Evolutionary conservation across 495 filamentous ascomycete species (phyloP).

Genomic region (Alectoria sarmentosa): DNA sequence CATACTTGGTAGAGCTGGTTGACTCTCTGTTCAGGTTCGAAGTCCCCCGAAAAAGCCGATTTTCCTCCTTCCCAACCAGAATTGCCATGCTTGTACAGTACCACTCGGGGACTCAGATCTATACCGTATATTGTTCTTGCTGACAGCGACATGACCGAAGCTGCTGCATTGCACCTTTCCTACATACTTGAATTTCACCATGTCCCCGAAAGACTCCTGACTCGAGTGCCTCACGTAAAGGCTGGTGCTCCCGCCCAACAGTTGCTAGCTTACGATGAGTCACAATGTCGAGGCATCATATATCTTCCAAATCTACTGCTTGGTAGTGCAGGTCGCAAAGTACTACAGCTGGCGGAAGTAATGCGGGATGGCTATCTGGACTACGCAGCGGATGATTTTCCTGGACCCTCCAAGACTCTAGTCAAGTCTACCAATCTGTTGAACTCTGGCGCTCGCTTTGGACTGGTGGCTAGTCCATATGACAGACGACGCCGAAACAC

Average conservation of each 20-base stretch:
- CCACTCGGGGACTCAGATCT: constrained; percentile 40
- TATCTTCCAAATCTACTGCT: constrained; percentile 33
- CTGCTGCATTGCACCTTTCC: constrained; percentile 38
- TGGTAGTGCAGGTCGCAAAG: constrained; percentile 30
- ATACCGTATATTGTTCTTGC: constrained; percentile 40
- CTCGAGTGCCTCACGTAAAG: constrained; percentile 34
- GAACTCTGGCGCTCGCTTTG: constrained; percentile 5
- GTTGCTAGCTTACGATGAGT: constrained; percentile 26
- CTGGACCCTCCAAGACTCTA: constrained; percentile 3
- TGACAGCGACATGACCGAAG: constrained; percentile 33
- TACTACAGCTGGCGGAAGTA: constrained; percentile 51
- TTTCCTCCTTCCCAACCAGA: constrained; percentile 24
- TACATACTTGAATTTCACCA: constrained; percentile 40
- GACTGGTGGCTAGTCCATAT: not conserved
- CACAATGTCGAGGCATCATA: constrained; percentile 32
- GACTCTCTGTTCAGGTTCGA: constrained; percentile 16
- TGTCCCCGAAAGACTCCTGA: constrained; percentile 36
- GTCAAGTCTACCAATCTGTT: not conserved
- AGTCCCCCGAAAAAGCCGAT: constrained; percentile 23
- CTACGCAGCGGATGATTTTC: constrained; percentile 14
- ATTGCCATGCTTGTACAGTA: constrained; percentile 25
- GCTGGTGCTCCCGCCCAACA: constrained; percentile 25
- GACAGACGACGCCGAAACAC: constrained; percentile 16
- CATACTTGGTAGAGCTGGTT: constrained; percentile 12
- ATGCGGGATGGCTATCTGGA: constrained; percentile 21